phyloP scores from a whole-genome alignment of 176 grass and related monocot species.

The Tillandsia leiboldiana region DNA sequence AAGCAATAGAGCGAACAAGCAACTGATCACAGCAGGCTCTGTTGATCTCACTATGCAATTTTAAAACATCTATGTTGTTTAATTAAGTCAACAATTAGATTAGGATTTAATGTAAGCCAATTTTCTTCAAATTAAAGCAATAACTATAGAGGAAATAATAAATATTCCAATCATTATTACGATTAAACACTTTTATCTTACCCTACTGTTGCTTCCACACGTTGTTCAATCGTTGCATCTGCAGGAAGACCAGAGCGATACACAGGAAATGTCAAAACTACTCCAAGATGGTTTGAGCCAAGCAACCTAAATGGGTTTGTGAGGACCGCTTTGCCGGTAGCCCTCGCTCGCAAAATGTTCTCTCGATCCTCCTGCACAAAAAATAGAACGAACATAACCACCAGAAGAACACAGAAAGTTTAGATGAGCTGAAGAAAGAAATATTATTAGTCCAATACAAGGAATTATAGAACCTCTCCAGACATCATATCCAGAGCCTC shows the following conservation, averaged over 20 bases:
- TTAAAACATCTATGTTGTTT: no score
- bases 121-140: no score
- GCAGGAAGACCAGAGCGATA: conserved; percentile 53
- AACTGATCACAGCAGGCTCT: no score
- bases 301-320: conserved; percentile 86
- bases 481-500: conserved; percentile 92
- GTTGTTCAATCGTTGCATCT: conserved; percentile 67
- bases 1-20: no score
- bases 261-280: conserved; percentile 94
- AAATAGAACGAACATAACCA: background rate
- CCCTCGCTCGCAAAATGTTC: conserved; percentile 80
- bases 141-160: background rate
- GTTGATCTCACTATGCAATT: no score
- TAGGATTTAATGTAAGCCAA: no score
- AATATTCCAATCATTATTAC: background rate
- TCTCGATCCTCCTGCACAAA: conserved; percentile 62
- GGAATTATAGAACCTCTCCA: conserved; percentile 43
- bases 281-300: conserved; percentile 85
- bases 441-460: background rate
- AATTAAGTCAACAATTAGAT: no score
- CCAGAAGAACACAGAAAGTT: background rate
- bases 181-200: conserved; percentile 28
- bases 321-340: conserved; percentile 85
- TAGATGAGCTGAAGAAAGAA: background rate
- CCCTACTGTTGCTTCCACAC: conserved; percentile 82